A percentile compares a stretch with the other conserved stretches of the same genome.
Evolutionary conservation across 768 basidiomycete genomes (phyloP).

Genomic region (Jaapia argillacea): DNA sequence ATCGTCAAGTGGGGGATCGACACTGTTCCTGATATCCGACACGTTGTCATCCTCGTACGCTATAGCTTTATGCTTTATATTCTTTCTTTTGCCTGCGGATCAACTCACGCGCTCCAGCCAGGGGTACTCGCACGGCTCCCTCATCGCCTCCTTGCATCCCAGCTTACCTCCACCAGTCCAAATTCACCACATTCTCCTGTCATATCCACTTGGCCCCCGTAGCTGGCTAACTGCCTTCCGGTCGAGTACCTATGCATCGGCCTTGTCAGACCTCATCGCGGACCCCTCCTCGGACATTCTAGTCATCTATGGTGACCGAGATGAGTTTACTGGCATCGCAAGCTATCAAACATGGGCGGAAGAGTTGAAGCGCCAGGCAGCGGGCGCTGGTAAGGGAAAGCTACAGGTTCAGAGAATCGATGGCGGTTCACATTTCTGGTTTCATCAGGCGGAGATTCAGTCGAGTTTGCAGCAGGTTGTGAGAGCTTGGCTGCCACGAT

Average conservation of each 20-base stretch:
- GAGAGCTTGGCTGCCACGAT: conserved; percentile 11
- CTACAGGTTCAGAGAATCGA: conserved; percentile 27
- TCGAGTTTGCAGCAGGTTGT: conserved; percentile 15
- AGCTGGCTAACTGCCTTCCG: conserved; percentile 63
- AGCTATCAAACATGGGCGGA: conserved; percentile 49
- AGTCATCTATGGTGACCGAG: conserved; percentile 54
- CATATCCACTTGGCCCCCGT: conserved; percentile 66
- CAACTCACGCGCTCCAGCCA: conserved; percentile 16
- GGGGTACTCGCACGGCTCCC: conserved; percentile 79
- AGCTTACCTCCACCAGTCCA: conserved; percentile 35
- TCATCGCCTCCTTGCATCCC: conserved; percentile 61
- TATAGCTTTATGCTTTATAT: not conserved
- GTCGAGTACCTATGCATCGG: conserved; percentile 39
- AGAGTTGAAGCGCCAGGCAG: conserved; percentile 20
- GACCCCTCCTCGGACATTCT: conserved; percentile 42
- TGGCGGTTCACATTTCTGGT: conserved; percentile 63
- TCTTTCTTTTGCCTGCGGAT: not conserved
- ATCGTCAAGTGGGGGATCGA: conserved; percentile 46
- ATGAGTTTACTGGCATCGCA: conserved; percentile 55
- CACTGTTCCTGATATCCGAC: conserved; percentile 29
- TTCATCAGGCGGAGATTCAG: not conserved
- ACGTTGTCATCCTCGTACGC: conserved; percentile 54
- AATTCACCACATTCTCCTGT: conserved; percentile 60
- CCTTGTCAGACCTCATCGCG: conserved; percentile 38
- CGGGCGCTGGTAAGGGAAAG: conserved; percentile 13